phyloP scores from a whole-genome alignment of 2,329 filamentous ascomycete genomes.

The Chrysoporthe austroafricana region DNA sequence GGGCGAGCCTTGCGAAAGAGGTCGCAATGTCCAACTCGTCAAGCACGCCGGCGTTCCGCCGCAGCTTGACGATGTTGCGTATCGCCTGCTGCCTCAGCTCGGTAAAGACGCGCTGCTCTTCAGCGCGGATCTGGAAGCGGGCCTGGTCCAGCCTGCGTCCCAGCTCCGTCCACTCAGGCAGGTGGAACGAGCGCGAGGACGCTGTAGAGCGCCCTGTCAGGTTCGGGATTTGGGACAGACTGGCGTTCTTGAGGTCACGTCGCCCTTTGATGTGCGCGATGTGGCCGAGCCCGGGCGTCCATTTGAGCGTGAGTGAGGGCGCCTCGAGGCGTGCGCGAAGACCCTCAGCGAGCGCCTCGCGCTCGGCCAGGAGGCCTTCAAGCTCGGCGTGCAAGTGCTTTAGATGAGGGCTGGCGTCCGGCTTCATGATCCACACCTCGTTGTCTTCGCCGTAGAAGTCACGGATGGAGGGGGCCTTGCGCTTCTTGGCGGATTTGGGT shows the following conservation, averaged over 20 bases:
- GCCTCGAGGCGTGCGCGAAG: slow-evolving; percentile 66
- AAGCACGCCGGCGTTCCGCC: slow-evolving; percentile 86
- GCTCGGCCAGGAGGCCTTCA: slow-evolving; percentile 61
- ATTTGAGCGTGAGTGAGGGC: slow-evolving; percentile 75
- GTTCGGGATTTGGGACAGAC: slow-evolving; percentile 35
- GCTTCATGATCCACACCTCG: slow-evolving; percentile 68
- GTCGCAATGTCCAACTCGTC: slow-evolving; percentile 92
- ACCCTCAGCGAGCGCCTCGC: slow-evolving; percentile 59
- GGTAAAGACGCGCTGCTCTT: slow-evolving; percentile 82
- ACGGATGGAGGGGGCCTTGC: slow-evolving; percentile 48
- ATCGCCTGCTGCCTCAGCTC: slow-evolving; percentile 77
- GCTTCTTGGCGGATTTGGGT: slow-evolving; percentile 53
- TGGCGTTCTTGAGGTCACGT: slow-evolving; percentile 59
- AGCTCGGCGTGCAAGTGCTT: slow-evolving; percentile 70
- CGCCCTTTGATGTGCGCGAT: slow-evolving; percentile 89
- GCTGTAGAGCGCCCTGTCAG: slow-evolving; percentile 64
- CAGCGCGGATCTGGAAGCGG: slow-evolving; percentile 76
- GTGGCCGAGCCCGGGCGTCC: slow-evolving; percentile 85
- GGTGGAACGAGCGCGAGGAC: slow-evolving; percentile 81
- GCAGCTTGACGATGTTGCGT: slow-evolving; percentile 79
- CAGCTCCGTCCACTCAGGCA: slow-evolving; percentile 81
- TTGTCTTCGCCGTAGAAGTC: slow-evolving; percentile 65
- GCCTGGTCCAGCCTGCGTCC: slow-evolving; percentile 79
- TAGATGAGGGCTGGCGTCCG: slow-evolving; percentile 69
- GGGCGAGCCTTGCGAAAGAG: slow-evolving; percentile 79